A percentile compares a stretch with the other conserved stretches of the same genome.
phyloP scores from a whole-genome alignment of 169 alveolate genomes.

The Eimeria maxima region DNA sequence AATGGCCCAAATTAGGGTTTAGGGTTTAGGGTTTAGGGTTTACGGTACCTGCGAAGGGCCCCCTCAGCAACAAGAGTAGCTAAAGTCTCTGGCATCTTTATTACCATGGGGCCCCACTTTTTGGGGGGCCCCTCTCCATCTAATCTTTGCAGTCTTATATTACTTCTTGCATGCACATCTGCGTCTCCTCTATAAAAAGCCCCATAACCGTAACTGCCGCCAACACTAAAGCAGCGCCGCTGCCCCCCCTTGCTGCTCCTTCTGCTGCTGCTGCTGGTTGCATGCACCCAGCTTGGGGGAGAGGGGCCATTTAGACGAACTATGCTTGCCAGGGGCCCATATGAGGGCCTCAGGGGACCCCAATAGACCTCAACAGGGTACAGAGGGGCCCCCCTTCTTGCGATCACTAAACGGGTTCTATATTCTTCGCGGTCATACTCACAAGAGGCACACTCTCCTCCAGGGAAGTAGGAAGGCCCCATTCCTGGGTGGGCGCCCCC shows the following conservation, averaged over 20 bases:
- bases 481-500: not conserved
- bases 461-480: too few relatives aligned
- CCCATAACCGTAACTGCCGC: constrained; percentile 80
- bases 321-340: too few relatives aligned
- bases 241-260: not conserved
- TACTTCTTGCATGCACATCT: constrained; percentile 28
- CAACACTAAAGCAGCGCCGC: constrained; percentile 69
- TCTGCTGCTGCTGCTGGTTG: too few relatives aligned
- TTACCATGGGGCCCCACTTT: not conserved
- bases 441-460: too few relatives aligned
- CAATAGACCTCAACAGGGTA: not conserved
- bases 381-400: not conserved
- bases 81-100: constrained; percentile 38
- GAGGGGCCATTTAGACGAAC: too few relatives aligned
- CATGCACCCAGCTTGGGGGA: too few relatives aligned
- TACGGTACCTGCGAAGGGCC: constrained; percentile 6
- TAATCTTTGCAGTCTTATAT: constrained; percentile 19
- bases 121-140: not conserved
- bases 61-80: constrained; percentile 26
- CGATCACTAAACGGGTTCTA: not conserved
- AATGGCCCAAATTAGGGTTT: not conserved
- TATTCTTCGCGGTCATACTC: too few relatives aligned
- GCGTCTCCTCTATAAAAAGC: constrained; percentile 79
- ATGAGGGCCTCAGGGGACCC: not conserved
- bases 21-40: not conserved